Conservation (phyloP, 148 eudicot species). For the Tetragonia tetragonoides region DNA sequence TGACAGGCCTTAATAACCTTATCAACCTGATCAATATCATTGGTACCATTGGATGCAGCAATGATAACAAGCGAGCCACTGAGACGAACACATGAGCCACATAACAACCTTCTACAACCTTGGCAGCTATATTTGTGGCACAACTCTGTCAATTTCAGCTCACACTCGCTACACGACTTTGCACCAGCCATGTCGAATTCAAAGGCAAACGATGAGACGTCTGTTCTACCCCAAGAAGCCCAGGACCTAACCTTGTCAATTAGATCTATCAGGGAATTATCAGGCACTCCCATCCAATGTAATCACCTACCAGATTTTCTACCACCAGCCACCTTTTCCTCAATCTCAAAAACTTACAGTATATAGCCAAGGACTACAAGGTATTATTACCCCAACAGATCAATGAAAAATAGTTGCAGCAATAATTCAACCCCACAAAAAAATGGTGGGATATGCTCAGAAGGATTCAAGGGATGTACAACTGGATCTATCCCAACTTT, state of each 20-base stretch:
- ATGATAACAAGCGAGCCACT: conserved; percentile 36
- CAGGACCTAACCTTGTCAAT: conserved; percentile 61
- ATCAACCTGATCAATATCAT: conserved; percentile 27
- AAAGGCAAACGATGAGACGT: conserved; percentile 19
- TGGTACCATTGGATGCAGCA: conserved; percentile 32
- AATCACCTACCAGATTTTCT: conserved; percentile 32
- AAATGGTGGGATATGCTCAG: conserved; percentile 43
- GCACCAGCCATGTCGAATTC: conserved; percentile 39
- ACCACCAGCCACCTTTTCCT: conserved; percentile 21
- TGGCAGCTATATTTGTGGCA: conserved; percentile 46
- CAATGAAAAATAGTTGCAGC: conserved; percentile 8
- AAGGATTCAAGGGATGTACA: conserved; percentile 13
- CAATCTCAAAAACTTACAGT: conserved; percentile 9
- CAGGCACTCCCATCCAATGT: conserved; percentile 73
- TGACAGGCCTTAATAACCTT: conserved; percentile 55
- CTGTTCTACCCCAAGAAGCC: conserved; percentile 48
- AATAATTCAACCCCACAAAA: conserved; percentile 42
- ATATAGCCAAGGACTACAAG: conserved; percentile 19
- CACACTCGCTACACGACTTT: conserved; percentile 38
- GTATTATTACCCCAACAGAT: conserved; percentile 15
- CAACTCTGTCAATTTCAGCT: conserved; percentile 32
- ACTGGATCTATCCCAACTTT: conserved; percentile 21
- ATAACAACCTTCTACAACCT: conserved; percentile 56
- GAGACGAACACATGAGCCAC: conserved; percentile 54
- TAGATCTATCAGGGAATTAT: conserved; percentile 51